phyloP scores from a whole-genome alignment of 495 filamentous ascomycete species.

The Astrocystis sublimbata region DNA sequence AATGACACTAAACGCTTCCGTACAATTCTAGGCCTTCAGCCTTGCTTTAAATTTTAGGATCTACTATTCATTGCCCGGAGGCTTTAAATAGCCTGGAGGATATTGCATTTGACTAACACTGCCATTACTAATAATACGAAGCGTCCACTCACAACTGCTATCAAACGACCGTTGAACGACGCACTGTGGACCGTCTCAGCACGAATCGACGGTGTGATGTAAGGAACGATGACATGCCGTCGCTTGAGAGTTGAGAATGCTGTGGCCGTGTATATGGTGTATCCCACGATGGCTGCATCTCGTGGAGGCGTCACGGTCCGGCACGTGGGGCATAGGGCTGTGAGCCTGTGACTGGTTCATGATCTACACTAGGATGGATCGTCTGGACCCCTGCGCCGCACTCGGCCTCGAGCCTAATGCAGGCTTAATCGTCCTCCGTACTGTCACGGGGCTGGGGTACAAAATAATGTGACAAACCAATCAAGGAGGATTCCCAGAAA shows the following conservation, averaged over 20 bases:
- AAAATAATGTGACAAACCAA: neutral
- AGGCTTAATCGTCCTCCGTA: neutral
- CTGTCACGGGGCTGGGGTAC: neutral
- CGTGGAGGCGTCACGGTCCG: no score
- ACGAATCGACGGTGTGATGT: neutral
- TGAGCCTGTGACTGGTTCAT: neutral
- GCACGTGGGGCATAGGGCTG: neutral
- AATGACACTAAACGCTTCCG: no score
- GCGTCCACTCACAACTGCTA: neutral
- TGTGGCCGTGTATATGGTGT: no score
- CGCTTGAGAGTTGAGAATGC: no score
- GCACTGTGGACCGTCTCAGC: neutral
- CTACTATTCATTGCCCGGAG: neutral
- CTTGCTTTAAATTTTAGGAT: neutral
- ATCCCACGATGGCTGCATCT: no score
- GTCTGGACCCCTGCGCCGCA: neutral
- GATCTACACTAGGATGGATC: neutral
- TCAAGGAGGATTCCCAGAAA: neutral
- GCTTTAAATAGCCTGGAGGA: neutral
- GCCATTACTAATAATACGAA: conserved; percentile 11
- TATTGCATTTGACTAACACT: neutral
- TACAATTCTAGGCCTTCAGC: neutral
- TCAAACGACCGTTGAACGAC: neutral
- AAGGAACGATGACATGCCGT: neutral
- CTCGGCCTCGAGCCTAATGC: neutral